These are phyloP conservation scores for Fusarium sp. DNA, from an alignment of 2,329 filamentous ascomycete genomes.

Conservation along the genomic window DNA sequence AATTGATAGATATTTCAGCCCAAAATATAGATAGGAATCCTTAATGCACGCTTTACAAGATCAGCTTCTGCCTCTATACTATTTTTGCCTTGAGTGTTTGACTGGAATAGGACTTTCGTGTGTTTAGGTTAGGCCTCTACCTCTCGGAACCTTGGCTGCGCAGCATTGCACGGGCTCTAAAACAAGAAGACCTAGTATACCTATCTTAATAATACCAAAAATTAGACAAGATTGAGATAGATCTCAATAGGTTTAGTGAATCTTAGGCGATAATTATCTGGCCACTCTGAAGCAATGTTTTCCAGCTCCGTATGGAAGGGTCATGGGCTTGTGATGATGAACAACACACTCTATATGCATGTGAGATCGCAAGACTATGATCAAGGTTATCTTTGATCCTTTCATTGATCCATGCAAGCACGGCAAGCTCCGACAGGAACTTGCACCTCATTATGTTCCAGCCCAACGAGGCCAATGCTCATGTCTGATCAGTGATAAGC, in stretches of 20 bases:
- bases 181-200: not conserved
- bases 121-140: not conserved
- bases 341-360: too few species aligned
- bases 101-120: not conserved
- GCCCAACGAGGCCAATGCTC: not conserved
- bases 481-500: not conserved
- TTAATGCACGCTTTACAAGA: accelerated
- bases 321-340: too few species aligned
- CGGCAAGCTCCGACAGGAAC: not conserved
- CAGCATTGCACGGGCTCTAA: too few species aligned
- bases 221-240: accelerated
- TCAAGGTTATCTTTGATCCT: too few species aligned
- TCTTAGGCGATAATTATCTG: not conserved
- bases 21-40: not conserved
- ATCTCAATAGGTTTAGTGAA: too few species aligned
- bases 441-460: not conserved
- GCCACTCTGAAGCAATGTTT: not conserved
- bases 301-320: too few species aligned
- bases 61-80: accelerated
- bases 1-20: not conserved
- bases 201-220: accelerated
- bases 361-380: too few species aligned
- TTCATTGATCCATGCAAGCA: too few species aligned
- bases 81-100: too few species aligned
- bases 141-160: not conserved